Evolutionary conservation across 176 grass and related monocot genomes (phyloP).

Genomic region (Puya raimondii): DNA sequence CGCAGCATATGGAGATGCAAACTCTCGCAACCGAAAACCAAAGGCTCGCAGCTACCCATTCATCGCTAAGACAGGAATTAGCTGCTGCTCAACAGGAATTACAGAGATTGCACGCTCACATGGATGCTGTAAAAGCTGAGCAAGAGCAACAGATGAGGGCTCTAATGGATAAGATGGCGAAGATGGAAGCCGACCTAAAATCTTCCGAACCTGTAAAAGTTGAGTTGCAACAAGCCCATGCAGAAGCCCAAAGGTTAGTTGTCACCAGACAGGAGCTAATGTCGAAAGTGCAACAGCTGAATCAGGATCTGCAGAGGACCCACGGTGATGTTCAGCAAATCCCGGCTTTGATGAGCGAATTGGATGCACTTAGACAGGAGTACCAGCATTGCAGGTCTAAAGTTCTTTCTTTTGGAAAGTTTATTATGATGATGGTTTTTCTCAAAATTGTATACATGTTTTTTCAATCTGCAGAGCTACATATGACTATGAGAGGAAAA

Average conservation of each 20-base stretch:
- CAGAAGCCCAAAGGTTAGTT: constrained; percentile 52
- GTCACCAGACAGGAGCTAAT: constrained; percentile 49
- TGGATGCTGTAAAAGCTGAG: constrained; percentile 29
- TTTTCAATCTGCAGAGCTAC: constrained; percentile 42
- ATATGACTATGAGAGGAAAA: constrained; percentile 88
- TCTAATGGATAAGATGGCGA: constrained; percentile 51
- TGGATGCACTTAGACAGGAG: constrained; percentile 57
- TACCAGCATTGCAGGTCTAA: constrained; percentile 70
- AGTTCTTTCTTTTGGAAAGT: neutral
- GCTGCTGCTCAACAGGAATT: constrained; percentile 64
- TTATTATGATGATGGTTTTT: neutral
- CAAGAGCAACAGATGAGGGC: constrained; percentile 69
- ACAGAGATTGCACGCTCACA: constrained; percentile 59
- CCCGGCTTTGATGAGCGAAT: constrained; percentile 39
- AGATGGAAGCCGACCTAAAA: constrained; percentile 86
- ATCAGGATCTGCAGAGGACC: constrained; percentile 76
- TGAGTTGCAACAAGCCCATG: constrained; percentile 71
- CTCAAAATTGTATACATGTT: constrained; percentile 3
- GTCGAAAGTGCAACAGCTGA: constrained; percentile 52
- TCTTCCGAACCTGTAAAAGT: constrained; percentile 35
- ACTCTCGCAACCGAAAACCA: constrained; percentile 80
- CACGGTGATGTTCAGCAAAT: constrained; percentile 72
- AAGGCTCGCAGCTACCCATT: constrained; percentile 44
- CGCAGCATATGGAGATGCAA: constrained; percentile 68
- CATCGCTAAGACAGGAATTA: constrained; percentile 60